phyloP scores from a whole-genome alignment of 2,329 filamentous ascomycete genomes.

The Dactylellina haptotyla region DNA sequence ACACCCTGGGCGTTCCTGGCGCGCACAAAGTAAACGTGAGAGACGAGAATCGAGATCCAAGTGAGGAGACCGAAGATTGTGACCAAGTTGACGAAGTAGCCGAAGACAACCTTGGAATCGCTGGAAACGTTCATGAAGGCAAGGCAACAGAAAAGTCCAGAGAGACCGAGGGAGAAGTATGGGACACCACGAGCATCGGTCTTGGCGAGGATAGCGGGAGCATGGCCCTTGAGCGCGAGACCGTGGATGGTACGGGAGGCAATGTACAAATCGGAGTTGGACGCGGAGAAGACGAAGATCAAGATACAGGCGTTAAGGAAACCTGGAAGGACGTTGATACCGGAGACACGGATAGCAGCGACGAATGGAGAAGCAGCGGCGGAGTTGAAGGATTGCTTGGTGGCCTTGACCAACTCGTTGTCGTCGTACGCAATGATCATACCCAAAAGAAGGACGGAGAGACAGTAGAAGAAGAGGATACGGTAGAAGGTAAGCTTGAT shows the following conservation, averaged over 20 bases:
- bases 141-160: slow-evolving; percentile 71
- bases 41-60: slow-evolving; percentile 75
- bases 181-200: slow-evolving; percentile 79
- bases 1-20: slow-evolving; percentile 72
- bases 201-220: slow-evolving; percentile 75
- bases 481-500: slow-evolving; percentile 85
- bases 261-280: slow-evolving; percentile 81
- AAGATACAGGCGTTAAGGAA: slow-evolving; percentile 79
- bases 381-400: slow-evolving; percentile 60
- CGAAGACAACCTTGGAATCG: slow-evolving; percentile 69
- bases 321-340: slow-evolving; percentile 71
- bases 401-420: slow-evolving; percentile 69
- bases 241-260: slow-evolving; percentile 78
- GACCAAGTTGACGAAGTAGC: slow-evolving; percentile 74
- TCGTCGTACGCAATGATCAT: slow-evolving; percentile 80
- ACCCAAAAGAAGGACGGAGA: slow-evolving; percentile 78
- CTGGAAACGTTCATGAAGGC: slow-evolving; percentile 74
- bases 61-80: slow-evolving; percentile 74
- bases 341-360: slow-evolving; percentile 73
- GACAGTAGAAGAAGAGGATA: slow-evolving; percentile 81
- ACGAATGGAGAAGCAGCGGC: slow-evolving; percentile 79
- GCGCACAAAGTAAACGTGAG: slow-evolving; percentile 74
- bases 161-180: slow-evolving; percentile 71
- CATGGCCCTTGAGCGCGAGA: slow-evolving; percentile 76
- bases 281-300: slow-evolving; percentile 78